Conservation (phyloP, 2,329 filamentous ascomycete species). For the Aureobasidium subglaciale region DNA sequence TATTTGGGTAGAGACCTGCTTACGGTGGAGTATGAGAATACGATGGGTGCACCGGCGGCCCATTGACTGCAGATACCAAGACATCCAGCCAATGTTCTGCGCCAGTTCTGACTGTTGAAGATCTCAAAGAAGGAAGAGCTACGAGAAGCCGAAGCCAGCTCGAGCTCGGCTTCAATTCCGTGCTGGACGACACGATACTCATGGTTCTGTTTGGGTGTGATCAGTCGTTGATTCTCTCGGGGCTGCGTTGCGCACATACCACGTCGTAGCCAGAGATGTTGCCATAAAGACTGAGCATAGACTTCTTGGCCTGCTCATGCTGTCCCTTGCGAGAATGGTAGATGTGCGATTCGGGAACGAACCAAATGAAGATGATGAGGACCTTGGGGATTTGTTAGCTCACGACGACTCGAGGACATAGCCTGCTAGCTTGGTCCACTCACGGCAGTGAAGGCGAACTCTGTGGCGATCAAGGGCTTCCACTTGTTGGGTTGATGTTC, state of each 20-base stretch:
- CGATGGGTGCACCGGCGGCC: constrained; percentile 19
- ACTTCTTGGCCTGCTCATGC: constrained; percentile 14
- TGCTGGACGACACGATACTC: constrained; percentile 19
- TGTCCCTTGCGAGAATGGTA: constrained; percentile 18
- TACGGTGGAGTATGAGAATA: constrained; percentile 19
- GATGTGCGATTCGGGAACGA: constrained; percentile 17
- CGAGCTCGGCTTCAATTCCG: constrained; percentile 17
- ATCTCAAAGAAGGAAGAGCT: constrained; percentile 18
- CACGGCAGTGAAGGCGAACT: constrained; percentile 19
- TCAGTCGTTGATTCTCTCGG: too few relatives aligned
- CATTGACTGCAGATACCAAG: constrained; percentile 20
- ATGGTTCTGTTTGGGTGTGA: constrained; percentile 11
- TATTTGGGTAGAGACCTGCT: not conserved
- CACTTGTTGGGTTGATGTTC: constrained; percentile 16
- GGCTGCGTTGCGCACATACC: too few relatives aligned
- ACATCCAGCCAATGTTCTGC: constrained; percentile 18
- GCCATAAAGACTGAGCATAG: constrained; percentile 17
- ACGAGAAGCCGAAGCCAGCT: constrained; percentile 7
- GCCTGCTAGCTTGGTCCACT: not conserved
- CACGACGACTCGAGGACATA: not conserved
- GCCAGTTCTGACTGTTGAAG: constrained; percentile 18
- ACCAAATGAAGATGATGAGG: constrained; percentile 17
- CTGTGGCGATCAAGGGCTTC: constrained; percentile 17
- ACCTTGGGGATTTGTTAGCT: not conserved
- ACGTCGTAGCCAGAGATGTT: constrained; percentile 17